Evolutionary conservation across 2,329 filamentous ascomycete species (phyloP).

Genomic region (Aspergillus sergii): DNA sequence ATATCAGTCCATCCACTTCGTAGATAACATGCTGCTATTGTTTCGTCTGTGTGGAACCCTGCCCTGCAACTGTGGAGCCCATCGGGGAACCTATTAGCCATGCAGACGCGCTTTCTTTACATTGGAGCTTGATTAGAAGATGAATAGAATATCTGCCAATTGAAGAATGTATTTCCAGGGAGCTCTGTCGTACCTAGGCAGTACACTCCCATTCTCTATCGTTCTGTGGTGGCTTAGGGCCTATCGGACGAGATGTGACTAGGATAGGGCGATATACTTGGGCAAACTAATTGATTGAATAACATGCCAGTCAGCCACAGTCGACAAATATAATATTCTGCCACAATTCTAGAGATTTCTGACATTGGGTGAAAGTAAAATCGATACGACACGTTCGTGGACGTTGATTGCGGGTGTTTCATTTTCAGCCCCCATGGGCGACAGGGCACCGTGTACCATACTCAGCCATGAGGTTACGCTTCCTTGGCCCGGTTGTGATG

Average conservation of each 20-base stretch:
- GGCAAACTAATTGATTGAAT: no score
- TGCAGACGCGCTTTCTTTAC: no score
- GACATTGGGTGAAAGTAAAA: background rate
- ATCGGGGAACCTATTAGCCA: no score
- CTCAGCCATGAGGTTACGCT: background rate
- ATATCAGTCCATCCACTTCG: background rate
- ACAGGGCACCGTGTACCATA: background rate
- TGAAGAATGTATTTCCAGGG: fast-evolving
- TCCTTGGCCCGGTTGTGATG: background rate
- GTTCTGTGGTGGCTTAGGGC: no score
- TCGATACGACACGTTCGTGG: background rate
- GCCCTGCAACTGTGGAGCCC: no score
- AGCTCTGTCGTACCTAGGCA: background rate
- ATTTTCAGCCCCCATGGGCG: background rate
- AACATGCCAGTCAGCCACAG: background rate
- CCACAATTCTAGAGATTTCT: no score
- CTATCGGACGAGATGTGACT: background rate
- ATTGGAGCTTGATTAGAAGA: no score
- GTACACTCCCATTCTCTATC: background rate
- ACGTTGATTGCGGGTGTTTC: background rate
- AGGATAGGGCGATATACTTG: background rate
- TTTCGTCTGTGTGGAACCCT: background rate
- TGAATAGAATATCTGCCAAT: background rate
- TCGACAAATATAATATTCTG: background rate
- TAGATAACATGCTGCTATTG: background rate